phyloP scores from a whole-genome alignment of 2,329 filamentous ascomycete species.

The Tricladium varicosporioides region DNA sequence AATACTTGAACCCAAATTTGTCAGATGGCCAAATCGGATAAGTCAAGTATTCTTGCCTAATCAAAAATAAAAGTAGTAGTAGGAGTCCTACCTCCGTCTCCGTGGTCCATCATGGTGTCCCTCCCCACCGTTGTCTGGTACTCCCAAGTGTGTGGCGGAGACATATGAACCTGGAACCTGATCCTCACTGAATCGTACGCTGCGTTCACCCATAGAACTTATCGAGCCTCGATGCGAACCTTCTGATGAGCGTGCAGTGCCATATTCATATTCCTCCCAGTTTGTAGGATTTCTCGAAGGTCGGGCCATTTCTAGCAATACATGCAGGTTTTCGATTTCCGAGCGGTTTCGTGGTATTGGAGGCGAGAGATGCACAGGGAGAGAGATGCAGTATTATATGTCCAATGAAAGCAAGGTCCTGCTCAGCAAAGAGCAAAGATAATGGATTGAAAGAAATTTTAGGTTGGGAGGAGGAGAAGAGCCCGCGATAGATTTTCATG shows the following conservation, averaged over 20 bases:
- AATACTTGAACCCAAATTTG: background rate
- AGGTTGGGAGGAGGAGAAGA: background rate
- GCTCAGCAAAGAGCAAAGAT: background rate
- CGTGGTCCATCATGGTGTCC: constrained; percentile 25
- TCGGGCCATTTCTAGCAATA: constrained; percentile 1
- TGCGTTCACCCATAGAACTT: constrained; percentile 28
- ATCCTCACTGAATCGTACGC: constrained; percentile 29
- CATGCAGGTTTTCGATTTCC: background rate
- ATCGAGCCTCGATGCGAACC: constrained; percentile 30
- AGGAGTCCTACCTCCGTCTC: constrained; percentile 28
- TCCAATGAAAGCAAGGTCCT: background rate
- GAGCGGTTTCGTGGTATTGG: background rate
- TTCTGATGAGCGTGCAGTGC: constrained; percentile 15
- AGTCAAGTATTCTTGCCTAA: too few species aligned
- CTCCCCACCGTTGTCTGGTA: constrained; percentile 10
- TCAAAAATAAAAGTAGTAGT: background rate
- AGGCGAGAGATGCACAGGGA: background rate
- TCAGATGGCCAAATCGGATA: too few species aligned
- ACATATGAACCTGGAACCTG: constrained; percentile 18
- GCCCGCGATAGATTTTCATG: background rate
- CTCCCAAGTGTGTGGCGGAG: constrained; percentile 17
- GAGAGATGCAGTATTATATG: background rate
- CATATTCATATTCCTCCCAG: constrained; percentile 36
- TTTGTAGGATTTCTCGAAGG: constrained; percentile 27
- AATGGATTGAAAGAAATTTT: background rate